Percentiles rank a stretch among this genome's conserved stretches.
Evolutionary conservation across 2,329 filamentous ascomycete species (phyloP).

Genomic region (Botrytis squamosa): DNA sequence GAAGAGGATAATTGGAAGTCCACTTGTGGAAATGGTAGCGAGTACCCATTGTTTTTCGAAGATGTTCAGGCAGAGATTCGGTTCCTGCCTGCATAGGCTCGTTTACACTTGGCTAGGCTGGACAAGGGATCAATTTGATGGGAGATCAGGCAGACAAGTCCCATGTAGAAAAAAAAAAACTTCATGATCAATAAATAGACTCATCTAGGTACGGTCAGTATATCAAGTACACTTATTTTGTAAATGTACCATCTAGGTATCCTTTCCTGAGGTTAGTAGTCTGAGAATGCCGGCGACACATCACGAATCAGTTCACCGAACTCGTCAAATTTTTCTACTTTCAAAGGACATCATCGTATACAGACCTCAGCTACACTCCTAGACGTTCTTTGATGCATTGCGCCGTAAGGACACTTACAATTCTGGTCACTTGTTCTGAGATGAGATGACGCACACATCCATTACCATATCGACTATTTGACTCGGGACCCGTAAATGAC

Average conservation of each 20-base stretch:
- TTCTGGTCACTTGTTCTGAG: conserved; percentile 13
- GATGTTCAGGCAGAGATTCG: conserved; percentile 6
- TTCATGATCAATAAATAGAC: background rate
- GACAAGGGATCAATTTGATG: background rate
- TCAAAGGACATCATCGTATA: background rate
- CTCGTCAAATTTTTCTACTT: background rate
- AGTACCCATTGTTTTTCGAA: background rate
- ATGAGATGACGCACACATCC: conserved; percentile 2
- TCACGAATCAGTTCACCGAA: background rate
- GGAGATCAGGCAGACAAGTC: conserved; percentile 4
- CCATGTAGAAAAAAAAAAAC: background rate
- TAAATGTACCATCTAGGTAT: background rate
- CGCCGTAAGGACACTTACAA: conserved; percentile 7
- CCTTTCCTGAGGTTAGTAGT: background rate
- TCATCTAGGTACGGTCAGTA: background rate
- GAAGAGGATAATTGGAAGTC: background rate
- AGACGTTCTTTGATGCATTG: background rate
- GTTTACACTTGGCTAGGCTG: background rate
- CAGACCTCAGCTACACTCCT: background rate
- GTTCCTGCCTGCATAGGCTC: conserved; percentile 7
- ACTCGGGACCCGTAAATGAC: background rate
- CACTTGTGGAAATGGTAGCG: background rate
- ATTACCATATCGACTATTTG: background rate
- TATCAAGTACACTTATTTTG: background rate
- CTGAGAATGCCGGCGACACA: background rate